Conservation (phyloP, 179 eudicot genomes). For the Camellia oleifera region DNA sequence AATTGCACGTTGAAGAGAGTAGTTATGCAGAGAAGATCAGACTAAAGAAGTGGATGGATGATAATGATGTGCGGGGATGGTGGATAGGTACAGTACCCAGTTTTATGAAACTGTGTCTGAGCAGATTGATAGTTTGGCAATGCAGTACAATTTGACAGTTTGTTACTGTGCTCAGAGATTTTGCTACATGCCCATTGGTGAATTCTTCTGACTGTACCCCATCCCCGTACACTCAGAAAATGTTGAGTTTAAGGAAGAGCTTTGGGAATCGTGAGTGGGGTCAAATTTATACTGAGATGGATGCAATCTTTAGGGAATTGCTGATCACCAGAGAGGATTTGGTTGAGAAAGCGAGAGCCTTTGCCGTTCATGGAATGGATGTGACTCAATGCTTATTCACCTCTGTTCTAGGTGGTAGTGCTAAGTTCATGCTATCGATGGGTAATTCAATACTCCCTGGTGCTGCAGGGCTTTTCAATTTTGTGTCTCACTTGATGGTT, state of each 20-base stretch:
- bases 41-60: no score
- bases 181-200: no score
- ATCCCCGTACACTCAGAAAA: no score
- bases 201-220: no score
- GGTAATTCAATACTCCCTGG: slow-evolving; percentile 68
- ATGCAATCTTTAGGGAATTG: slow-evolving; percentile 57
- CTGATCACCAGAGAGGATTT: slow-evolving; percentile 61
- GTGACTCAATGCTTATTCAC: slow-evolving; percentile 61
- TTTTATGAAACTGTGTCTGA: no score
- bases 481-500: slow-evolving; percentile 74
- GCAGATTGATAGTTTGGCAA: no score
- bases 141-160: no score
- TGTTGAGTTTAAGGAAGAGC: slow-evolving; percentile 22
- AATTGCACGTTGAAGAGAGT: no score
- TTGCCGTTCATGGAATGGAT: slow-evolving; percentile 74
- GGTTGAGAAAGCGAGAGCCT: slow-evolving; percentile 64
- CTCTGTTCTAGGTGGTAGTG: slow-evolving; percentile 71
- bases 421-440: slow-evolving; percentile 59
- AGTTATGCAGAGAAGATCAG: no score
- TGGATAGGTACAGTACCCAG: no score
- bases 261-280: slow-evolving; percentile 74
- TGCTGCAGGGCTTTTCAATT: slow-evolving; percentile 76
- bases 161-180: no score
- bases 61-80: no score
- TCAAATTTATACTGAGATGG: slow-evolving; percentile 60